These are phyloP conservation scores for Globisporangium rhizosaccharum DNA, from an alignment of 352 stramenopile species.

Conservation along the genomic window DNA sequence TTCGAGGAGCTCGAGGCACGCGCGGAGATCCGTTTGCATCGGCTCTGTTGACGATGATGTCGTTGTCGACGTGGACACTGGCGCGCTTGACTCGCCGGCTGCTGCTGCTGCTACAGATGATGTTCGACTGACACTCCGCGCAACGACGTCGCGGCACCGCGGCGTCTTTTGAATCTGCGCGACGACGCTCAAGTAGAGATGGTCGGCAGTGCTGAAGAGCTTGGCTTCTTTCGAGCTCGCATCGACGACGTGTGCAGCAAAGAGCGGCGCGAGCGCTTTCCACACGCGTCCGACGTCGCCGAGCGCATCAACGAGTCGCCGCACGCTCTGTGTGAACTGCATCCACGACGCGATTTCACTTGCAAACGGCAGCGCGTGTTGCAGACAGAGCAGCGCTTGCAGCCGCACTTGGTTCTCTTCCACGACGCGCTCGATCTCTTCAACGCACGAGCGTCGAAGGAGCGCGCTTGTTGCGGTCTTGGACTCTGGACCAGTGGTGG, in stretches of 20 bases:
- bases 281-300: constrained; percentile 36
- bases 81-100: background rate
- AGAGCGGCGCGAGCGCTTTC: constrained; percentile 43
- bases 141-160: constrained; percentile 31
- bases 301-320: constrained; percentile 34
- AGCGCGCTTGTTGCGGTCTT: background rate
- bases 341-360: constrained; percentile 43
- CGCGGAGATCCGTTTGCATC: constrained; percentile 30
- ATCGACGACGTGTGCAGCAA: constrained; percentile 45
- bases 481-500: background rate
- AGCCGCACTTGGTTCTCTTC: constrained; percentile 59
- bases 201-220: constrained; percentile 36
- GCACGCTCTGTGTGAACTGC: constrained; percentile 36
- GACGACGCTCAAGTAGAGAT: constrained; percentile 30
- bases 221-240: constrained; percentile 30
- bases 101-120: background rate
- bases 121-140: background rate
- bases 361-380: constrained; percentile 37
- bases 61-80: background rate
- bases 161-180: constrained; percentile 21
- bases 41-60: background rate
- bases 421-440: constrained; percentile 39
- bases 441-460: constrained; percentile 32
- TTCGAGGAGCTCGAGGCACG: constrained; percentile 42
- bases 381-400: constrained; percentile 42